These are phyloP conservation scores for Flaveria linearis DNA, from an alignment of 129 eudicot genomes.

Conservation along the genomic window DNA sequence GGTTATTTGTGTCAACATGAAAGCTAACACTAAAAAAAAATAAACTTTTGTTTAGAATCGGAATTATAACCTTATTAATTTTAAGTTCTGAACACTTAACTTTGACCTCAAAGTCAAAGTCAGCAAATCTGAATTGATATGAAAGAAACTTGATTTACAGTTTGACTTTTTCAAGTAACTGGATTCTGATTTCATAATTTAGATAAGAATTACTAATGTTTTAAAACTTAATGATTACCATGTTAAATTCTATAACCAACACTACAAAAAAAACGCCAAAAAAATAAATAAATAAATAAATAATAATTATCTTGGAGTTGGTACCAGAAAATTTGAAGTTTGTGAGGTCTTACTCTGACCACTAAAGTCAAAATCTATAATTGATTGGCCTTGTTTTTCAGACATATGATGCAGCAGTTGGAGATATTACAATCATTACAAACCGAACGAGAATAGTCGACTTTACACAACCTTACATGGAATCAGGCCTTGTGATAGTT, in stretches of 20 bases:
- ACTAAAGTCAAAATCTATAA: not conserved
- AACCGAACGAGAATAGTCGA: slow-evolving; percentile 89
- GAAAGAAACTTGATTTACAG: not conserved
- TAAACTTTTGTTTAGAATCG: not conserved
- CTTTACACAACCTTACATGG: slow-evolving; percentile 94
- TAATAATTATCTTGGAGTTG: not conserved
- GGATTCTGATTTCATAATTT: not conserved
- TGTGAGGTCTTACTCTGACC: not conserved
- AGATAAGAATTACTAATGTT: not conserved
- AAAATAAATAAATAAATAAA: too few relatives aligned
- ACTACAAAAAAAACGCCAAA: not conserved
- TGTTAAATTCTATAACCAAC: not conserved
- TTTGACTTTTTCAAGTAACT: slow-evolving; percentile 5
- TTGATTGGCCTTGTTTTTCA: slow-evolving; percentile 28
- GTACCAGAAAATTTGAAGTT: not conserved
- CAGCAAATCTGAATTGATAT: not conserved
- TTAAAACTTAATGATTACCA: not conserved
- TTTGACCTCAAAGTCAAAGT: slow-evolving; percentile 12
- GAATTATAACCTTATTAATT: not conserved
- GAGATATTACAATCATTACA: slow-evolving; percentile 82
- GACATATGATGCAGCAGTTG: slow-evolving; percentile 97
- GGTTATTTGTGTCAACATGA: not conserved
- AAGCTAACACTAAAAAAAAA: not conserved
- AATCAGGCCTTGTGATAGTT: slow-evolving; percentile 90
- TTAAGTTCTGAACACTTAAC: not conserved